Percentiles rank a stretch among this genome's conserved stretches.
phyloP scores from a whole-genome alignment of 495 filamentous ascomycete genomes.

The Thermothielavioides terrestris region DNA sequence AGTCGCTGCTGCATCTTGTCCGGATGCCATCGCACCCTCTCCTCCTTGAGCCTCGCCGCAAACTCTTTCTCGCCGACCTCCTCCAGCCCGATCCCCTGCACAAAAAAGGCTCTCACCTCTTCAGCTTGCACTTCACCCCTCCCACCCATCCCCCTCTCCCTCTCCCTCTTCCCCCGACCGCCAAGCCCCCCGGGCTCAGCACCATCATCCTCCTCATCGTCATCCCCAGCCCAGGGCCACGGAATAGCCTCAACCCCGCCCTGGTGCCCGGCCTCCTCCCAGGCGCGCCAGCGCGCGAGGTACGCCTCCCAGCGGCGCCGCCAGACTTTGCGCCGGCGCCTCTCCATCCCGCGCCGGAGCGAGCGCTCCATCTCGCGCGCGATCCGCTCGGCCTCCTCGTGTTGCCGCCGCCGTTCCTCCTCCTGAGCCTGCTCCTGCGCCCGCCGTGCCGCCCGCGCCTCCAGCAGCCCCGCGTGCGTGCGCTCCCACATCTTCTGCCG shows the following conservation, averaged over 20 bases:
- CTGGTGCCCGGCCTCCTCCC: slow-evolving; percentile 27
- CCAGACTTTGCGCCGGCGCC: slow-evolving; percentile 30
- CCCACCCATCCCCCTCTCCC: background rate
- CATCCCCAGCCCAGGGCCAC: slow-evolving; percentile 65
- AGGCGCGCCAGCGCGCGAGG: slow-evolving; percentile 48
- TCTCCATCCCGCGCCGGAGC: slow-evolving; percentile 41
- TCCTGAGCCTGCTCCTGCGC: slow-evolving; percentile 35
- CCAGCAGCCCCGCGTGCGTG: slow-evolving; percentile 56
- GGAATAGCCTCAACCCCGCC: slow-evolving; percentile 44
- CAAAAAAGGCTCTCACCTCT: slow-evolving; percentile 34
- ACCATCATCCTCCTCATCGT: slow-evolving; percentile 12
- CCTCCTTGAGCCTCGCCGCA: slow-evolving; percentile 60
- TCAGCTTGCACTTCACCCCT: slow-evolving; percentile 21
- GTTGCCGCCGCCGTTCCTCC: slow-evolving; percentile 29
- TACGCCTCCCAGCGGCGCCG: slow-evolving; percentile 56
- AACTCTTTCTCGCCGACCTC: slow-evolving; percentile 57
- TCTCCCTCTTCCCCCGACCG: too few relatives aligned
- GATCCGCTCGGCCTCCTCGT: slow-evolving; percentile 42
- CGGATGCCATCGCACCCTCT: slow-evolving; percentile 92
- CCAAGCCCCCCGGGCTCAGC: too few relatives aligned
- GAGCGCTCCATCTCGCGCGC: slow-evolving; percentile 39
- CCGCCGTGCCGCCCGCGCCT: slow-evolving; percentile 42
- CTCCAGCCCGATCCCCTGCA: slow-evolving; percentile 33
- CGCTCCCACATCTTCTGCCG: slow-evolving; percentile 88
- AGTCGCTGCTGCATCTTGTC: slow-evolving; percentile 95